Evolutionary conservation across 2,329 filamentous ascomycete genomes (phyloP).

Genomic region (Cordyceps farinosa): DNA sequence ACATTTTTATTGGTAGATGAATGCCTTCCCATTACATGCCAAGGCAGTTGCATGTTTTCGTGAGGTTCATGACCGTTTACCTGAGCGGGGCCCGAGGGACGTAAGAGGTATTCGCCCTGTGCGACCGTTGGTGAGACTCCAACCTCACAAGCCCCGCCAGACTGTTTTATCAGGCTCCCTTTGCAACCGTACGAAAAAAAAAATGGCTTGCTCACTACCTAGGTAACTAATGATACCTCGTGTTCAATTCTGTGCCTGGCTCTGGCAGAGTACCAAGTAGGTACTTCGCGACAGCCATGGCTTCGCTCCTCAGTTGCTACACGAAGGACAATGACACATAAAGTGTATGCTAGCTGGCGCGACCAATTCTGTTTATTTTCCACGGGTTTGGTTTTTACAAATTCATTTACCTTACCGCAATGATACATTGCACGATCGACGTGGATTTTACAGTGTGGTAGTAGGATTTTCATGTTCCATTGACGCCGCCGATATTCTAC

Average conservation of each 20-base stretch:
- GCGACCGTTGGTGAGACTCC: conserved; percentile 9
- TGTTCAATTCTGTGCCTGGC: too few relatives aligned
- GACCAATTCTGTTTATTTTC: too few relatives aligned
- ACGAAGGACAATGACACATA: too few relatives aligned
- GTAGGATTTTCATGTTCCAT: not conserved
- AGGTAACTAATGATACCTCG: too few relatives aligned
- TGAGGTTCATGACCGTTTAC: not conserved
- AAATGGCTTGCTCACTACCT: too few relatives aligned
- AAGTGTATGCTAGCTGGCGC: too few relatives aligned
- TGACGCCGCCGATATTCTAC: not conserved
- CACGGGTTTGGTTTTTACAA: too few relatives aligned
- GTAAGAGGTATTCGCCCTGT: not conserved
- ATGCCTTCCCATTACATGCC: not conserved
- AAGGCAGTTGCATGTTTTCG: not conserved
- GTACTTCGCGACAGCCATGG: too few relatives aligned
- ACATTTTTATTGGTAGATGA: conserved; percentile 35
- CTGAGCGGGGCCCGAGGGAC: not conserved
- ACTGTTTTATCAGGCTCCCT: not conserved
- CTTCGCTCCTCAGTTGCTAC: too few relatives aligned
- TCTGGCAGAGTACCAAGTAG: too few relatives aligned
- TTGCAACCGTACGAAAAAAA: too few relatives aligned
- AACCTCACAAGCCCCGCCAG: not conserved
- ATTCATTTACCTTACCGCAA: not conserved
- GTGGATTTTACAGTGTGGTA: not conserved
- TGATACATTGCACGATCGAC: not conserved